Conservation (phyloP, 2,329 filamentous ascomycete species). For the Aspergillus intermedius region DNA sequence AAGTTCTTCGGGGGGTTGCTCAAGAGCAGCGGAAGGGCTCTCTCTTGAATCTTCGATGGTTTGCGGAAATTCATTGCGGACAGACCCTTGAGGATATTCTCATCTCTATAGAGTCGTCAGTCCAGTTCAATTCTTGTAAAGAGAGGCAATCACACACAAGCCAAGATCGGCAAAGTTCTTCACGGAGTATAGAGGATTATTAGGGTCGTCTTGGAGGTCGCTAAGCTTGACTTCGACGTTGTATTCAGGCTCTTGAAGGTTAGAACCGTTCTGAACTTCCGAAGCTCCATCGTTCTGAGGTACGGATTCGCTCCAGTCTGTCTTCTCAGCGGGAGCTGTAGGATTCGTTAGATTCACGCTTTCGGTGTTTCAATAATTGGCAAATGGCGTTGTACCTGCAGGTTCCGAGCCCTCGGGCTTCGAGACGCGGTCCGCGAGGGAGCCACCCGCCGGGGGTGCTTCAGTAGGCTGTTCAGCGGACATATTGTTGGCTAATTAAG, state of each 20-base stretch:
- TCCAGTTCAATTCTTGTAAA: neutral
- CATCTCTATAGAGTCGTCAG: slow-evolving; percentile 36
- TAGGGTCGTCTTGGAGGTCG: slow-evolving; percentile 77
- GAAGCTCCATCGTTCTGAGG: slow-evolving; percentile 34
- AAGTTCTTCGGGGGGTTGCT: slow-evolving; percentile 82
- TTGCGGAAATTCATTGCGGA: slow-evolving; percentile 80
- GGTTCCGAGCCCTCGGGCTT: slow-evolving; percentile 30
- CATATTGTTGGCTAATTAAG: slow-evolving; percentile 21
- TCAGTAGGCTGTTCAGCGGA: slow-evolving; percentile 29
- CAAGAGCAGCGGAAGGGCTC: slow-evolving; percentile 82
- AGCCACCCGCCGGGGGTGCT: slow-evolving; percentile 25
- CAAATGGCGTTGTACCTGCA: slow-evolving; percentile 20
- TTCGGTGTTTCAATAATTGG: neutral
- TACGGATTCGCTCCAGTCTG: slow-evolving; percentile 9
- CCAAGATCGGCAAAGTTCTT: slow-evolving; percentile 79
- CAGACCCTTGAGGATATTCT: slow-evolving; percentile 68
- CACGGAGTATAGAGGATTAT: slow-evolving; percentile 80
- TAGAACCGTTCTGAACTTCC: slow-evolving; percentile 39
- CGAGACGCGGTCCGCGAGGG: slow-evolving; percentile 45
- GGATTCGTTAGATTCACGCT: neutral
- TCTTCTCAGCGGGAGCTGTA: slow-evolving; percentile 10
- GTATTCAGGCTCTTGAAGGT: slow-evolving; percentile 65
- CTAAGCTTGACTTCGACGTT: slow-evolving; percentile 90
- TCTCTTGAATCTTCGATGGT: slow-evolving; percentile 97
- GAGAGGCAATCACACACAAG: slow-evolving; percentile 53